phyloP scores from a whole-genome alignment of 2,329 filamentous ascomycete species.

The Alternaria solani region DNA sequence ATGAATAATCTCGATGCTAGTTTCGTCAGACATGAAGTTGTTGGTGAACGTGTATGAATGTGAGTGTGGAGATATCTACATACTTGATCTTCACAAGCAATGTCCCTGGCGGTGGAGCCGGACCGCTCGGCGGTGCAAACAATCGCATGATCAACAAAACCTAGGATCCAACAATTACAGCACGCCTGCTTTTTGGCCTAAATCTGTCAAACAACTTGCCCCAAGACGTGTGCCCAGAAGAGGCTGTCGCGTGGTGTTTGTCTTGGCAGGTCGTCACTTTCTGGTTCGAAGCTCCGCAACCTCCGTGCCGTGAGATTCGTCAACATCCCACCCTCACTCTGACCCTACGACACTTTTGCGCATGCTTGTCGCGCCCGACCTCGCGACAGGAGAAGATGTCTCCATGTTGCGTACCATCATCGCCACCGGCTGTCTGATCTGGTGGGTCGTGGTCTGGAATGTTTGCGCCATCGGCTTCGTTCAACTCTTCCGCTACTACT shows the following conservation, averaged over 20 bases:
- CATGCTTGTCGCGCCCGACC: slow-evolving; percentile 44
- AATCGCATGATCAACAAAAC: not conserved
- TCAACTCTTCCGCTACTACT: slow-evolving; percentile 66
- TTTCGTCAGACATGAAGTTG: not conserved
- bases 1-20: not conserved
- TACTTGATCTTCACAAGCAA: slow-evolving; percentile 2
- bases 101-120: slow-evolving; percentile 10
- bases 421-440: slow-evolving; percentile 60
- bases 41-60: not conserved
- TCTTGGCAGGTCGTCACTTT: slow-evolving; percentile 16
- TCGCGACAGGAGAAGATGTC: slow-evolving; percentile 39
- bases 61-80: not conserved
- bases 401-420: slow-evolving; percentile 49
- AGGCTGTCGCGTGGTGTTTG: slow-evolving; percentile 2
- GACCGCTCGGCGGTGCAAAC: slow-evolving; percentile 11
- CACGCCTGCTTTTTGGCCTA: not conserved
- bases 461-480: slow-evolving; percentile 67
- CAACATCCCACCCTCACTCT: slow-evolving; percentile 18
- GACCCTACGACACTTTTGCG: slow-evolving; percentile 33
- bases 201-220: not conserved
- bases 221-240: not conserved
- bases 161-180: not conserved
- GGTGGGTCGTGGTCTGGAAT: slow-evolving; percentile 63
- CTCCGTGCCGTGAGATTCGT: slow-evolving; percentile 24
- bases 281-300: slow-evolving; percentile 29